A percentile compares a stretch with the other conserved stretches of the same genome.
phyloP scores from a whole-genome alignment of 306 rosid genomes.

The Prunus mongolica region DNA sequence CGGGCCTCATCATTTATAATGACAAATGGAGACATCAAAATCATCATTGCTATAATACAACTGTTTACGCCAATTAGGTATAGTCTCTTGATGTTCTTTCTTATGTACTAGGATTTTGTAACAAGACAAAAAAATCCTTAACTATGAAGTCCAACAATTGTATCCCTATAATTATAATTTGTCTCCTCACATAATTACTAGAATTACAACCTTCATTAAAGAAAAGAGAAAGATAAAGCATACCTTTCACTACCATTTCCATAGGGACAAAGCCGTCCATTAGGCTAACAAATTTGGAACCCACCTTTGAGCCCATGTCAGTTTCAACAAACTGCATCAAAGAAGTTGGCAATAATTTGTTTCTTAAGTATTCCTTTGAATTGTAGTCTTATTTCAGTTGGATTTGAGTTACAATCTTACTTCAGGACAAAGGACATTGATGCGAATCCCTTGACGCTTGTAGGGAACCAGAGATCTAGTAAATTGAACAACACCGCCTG shows the following conservation, averaged over 20 bases:
- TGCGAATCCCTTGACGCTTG: slow-evolving; percentile 74
- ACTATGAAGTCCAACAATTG: background rate
- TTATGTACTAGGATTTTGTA: background rate
- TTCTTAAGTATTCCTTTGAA: slow-evolving; percentile 4
- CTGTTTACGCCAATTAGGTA: background rate
- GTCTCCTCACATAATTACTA: background rate
- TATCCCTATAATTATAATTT: background rate
- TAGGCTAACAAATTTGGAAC: slow-evolving; percentile 23
- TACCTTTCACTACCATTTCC: slow-evolving; percentile 89
- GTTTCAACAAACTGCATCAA: slow-evolving; percentile 81
- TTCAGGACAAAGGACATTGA: slow-evolving; percentile 97
- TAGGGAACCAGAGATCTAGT: slow-evolving; percentile 66
- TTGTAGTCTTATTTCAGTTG: background rate
- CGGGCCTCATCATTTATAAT: background rate
- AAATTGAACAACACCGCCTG: slow-evolving; percentile 91
- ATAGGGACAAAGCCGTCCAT: slow-evolving; percentile 79
- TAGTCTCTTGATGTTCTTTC: background rate
- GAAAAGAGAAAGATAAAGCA: slow-evolving; percentile 1
- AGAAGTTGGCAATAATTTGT: slow-evolving; percentile 10
- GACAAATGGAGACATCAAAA: background rate
- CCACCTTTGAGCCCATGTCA: slow-evolving; percentile 41
- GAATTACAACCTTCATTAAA: slow-evolving; percentile 17
- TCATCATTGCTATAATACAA: background rate
- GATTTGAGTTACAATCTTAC: slow-evolving; percentile 34
- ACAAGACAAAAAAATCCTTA: background rate